Base-by-base conservation (phyloP, 192 early-diverging fungal genomes). In the Coemansia sp. region DNA sequence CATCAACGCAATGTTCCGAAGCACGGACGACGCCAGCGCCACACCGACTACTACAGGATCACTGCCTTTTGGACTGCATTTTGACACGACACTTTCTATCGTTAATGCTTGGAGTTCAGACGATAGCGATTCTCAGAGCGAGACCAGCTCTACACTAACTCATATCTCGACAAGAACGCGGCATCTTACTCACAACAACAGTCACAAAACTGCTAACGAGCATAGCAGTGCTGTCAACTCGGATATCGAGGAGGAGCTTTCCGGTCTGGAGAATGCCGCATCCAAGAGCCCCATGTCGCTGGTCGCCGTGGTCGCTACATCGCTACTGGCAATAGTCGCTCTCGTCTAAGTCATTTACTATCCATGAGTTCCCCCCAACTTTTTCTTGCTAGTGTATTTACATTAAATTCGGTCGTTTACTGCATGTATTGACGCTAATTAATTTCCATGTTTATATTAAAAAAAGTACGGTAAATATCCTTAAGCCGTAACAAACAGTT, bases 31-130 rank as follows among this genome's bases (percentile, higher is more conserved):
- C 19, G 8, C 32, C 19, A 46, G 4, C 21, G 19, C 17, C 7
- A 63, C 21, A 10, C 53, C 53, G 5, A 49, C 49, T 3, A 32
- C 4, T 46, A 53, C 68, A n/a, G 63, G 50, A 40, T 38, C 42
- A 5, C 8, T 81, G 50, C 78, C 78, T 38, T 81, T 81, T 47
- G 78, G 78, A 21, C 59, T 81, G 33, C 73, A 75, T 49, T 73
- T 81, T 66, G 73, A 69, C 53, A 14, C 75, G 3, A 62, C 58
- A 6, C 13, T 8, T 3, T 32, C 42, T 26, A 30, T 16, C 44
- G 30, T 19, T 58, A 30, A 23, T 16, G 6, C 28, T 13, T 13
- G 39, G 37, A 62, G 49, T 37, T 26, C 60, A 1, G 35, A 23
- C 68, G 53, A 28, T 37, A 49, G 37, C 68, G 52, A 38, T 32